These are phyloP conservation scores for Pythium biforme DNA, from an alignment of 352 stramenopile genomes.

Conservation along the genomic window DNA sequence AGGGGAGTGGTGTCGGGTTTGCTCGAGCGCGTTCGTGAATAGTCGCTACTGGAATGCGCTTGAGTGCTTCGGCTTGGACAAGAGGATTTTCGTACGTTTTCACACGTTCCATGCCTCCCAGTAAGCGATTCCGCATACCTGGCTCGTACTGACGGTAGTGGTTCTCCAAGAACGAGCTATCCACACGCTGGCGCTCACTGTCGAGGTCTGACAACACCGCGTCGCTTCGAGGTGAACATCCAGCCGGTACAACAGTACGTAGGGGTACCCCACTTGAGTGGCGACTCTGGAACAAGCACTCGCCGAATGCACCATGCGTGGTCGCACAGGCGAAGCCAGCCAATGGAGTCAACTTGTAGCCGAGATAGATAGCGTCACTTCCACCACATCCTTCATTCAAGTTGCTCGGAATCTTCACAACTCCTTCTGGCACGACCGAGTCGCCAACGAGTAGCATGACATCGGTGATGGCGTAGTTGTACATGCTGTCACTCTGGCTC, in stretches of 20 bases:
- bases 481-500: slow-evolving; percentile 29
- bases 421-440: slow-evolving; percentile 27
- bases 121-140: slow-evolving; percentile 43
- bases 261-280: slow-evolving; percentile 17
- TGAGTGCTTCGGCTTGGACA: slow-evolving; percentile 70
- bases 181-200: slow-evolving; percentile 21
- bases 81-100: slow-evolving; percentile 59
- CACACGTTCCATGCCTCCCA: slow-evolving; percentile 48
- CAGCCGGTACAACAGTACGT: slow-evolving; percentile 10
- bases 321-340: slow-evolving; percentile 60
- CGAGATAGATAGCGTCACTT: slow-evolving; percentile 43
- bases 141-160: slow-evolving; percentile 53
- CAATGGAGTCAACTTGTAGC: slow-evolving; percentile 51
- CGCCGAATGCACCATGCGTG: slow-evolving; percentile 57
- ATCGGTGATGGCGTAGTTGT: slow-evolving; percentile 61
- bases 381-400: slow-evolving; percentile 45
- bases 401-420: slow-evolving; percentile 56
- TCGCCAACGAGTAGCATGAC: slow-evolving; percentile 41
- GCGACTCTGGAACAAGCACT: slow-evolving; percentile 64
- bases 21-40: slow-evolving; percentile 61
- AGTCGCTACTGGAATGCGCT: slow-evolving; percentile 60
- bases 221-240: slow-evolving; percentile 2
- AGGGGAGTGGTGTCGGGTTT: slow-evolving; percentile 46
- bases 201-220: slow-evolving; percentile 15
- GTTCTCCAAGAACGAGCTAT: slow-evolving; percentile 36